Evolutionary conservation across 2,329 filamentous ascomycete genomes (phyloP).

Genomic region (Pestalotiopsis sp.): DNA sequence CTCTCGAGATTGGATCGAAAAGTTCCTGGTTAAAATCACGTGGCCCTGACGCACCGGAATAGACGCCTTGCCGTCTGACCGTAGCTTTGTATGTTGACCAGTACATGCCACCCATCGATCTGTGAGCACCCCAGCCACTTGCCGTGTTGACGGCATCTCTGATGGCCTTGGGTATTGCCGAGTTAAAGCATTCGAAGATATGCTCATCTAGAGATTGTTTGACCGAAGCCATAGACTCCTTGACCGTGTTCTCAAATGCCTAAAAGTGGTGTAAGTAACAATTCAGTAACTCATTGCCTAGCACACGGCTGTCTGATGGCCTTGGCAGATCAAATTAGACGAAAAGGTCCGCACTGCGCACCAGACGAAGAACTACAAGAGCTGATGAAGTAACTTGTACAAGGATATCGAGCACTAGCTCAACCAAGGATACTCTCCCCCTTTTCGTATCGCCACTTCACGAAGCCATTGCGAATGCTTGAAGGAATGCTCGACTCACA

Average conservation of each 20-base stretch:
- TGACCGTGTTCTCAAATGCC: constrained; percentile 41
- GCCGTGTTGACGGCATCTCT: constrained; percentile 36
- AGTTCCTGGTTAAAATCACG: constrained; percentile 30
- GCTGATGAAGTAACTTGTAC: too few relatives aligned
- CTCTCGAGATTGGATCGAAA: constrained; percentile 16
- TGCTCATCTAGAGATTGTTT: constrained; percentile 43
- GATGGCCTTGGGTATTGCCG: constrained; percentile 40
- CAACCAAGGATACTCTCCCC: not conserved
- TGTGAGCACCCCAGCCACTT: constrained; percentile 41
- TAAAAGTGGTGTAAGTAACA: not conserved
- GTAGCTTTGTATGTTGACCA: constrained; percentile 59
- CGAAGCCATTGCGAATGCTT: not conserved
- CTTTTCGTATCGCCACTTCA: not conserved
- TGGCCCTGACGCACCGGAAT: constrained; percentile 28
- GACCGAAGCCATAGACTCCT: constrained; percentile 39
- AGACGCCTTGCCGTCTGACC: constrained; percentile 30
- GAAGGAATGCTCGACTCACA: not conserved
- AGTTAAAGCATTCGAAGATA: constrained; percentile 46
- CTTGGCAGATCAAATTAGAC: too few relatives aligned
- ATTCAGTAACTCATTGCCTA: not conserved
- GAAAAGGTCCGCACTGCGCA: too few relatives aligned
- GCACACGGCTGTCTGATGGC: too few relatives aligned
- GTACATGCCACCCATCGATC: constrained; percentile 45
- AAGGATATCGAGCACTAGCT: not conserved
- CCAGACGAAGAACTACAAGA: too few relatives aligned